These are phyloP conservation scores for Oleoguttula mirabilis DNA, from an alignment of 495 filamentous ascomycete species.

Conservation along the genomic window DNA sequence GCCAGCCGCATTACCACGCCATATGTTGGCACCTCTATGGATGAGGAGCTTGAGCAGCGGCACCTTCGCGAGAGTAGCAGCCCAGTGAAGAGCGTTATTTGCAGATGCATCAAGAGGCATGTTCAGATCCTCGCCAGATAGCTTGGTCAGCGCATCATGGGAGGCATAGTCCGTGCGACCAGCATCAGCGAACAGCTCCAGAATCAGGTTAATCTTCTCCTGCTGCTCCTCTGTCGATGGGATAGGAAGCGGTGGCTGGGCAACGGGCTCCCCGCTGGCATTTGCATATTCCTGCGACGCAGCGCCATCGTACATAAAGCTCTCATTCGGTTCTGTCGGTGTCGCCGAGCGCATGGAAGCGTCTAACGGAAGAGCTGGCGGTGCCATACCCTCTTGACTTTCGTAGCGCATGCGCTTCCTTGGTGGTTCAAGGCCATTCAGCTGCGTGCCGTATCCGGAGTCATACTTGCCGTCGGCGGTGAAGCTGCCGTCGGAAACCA, in stretches of 20 bases:
- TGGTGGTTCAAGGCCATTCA: slow-evolving; percentile 52
- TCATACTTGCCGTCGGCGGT: slow-evolving; percentile 37
- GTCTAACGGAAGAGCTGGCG: slow-evolving; percentile 12
- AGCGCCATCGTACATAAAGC: slow-evolving; percentile 48
- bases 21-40: slow-evolving; percentile 69
- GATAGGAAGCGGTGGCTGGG: slow-evolving; percentile 57
- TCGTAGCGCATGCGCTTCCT: slow-evolving; percentile 58
- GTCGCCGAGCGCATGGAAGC: slow-evolving; percentile 48
- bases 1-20: slow-evolving; percentile 71
- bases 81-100: slow-evolving; percentile 91
- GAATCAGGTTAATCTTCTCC: slow-evolving; percentile 64
- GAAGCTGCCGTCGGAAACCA: slow-evolving; percentile 57
- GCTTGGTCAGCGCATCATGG: slow-evolving; percentile 52
- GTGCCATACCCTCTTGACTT: slow-evolving; percentile 15
- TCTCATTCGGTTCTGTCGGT: slow-evolving; percentile 78
- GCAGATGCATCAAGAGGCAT: slow-evolving; percentile 74
- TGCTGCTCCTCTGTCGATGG: slow-evolving; percentile 54
- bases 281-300: slow-evolving; percentile 31
- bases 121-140: slow-evolving; percentile 76
- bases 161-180: slow-evolving; percentile 49
- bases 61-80: slow-evolving; percentile 83
- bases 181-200: slow-evolving; percentile 76
- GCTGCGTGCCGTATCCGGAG: slow-evolving; percentile 41
- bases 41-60: slow-evolving; percentile 69
- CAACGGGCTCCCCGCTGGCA: slow-evolving; percentile 42